These are phyloP conservation scores for Vitellaria paradoxa DNA, from an alignment of 179 eudicot genomes.

Conservation along the genomic window DNA sequence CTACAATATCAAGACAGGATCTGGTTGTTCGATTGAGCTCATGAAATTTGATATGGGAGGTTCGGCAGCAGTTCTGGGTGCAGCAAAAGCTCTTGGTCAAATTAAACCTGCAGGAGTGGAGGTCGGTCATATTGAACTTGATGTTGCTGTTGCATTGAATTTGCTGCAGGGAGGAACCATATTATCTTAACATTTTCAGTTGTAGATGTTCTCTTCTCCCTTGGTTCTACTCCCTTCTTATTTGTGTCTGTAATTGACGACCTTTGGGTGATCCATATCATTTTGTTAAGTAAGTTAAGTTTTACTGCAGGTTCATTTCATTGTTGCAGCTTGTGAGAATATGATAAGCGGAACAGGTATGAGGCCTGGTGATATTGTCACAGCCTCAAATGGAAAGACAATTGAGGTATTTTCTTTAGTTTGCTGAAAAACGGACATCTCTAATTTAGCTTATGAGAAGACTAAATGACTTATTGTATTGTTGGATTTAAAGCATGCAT, in stretches of 20 bases:
- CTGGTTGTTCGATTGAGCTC: slow-evolving; percentile 83
- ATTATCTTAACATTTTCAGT: not conserved
- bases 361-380: slow-evolving; percentile 91
- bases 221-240: not conserved
- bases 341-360: slow-evolving; percentile 97
- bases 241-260: not conserved
- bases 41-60: slow-evolving; percentile 99
- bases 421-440: slow-evolving; percentile 1
- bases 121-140: slow-evolving; percentile 37
- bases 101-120: slow-evolving; percentile 95
- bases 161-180: not conserved
- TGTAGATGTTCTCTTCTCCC: too few species aligned
- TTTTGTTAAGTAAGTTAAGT: not conserved
- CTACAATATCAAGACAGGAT: slow-evolving; percentile 94
- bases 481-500: not conserved
- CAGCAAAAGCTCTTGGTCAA: slow-evolving; percentile 95
- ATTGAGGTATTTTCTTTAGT: slow-evolving; percentile 57
- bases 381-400: slow-evolving; percentile 97
- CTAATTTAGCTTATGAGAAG: not conserved
- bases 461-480: not conserved
- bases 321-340: slow-evolving; percentile 95
- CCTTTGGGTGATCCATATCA: not conserved
- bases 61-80: slow-evolving; percentile 89
- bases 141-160: not conserved
- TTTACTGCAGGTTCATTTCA: slow-evolving; percentile 73